Base-by-base conservation (phyloP, 2,329 filamentous ascomycete genomes). In the Fusarium avenaceum region DNA sequence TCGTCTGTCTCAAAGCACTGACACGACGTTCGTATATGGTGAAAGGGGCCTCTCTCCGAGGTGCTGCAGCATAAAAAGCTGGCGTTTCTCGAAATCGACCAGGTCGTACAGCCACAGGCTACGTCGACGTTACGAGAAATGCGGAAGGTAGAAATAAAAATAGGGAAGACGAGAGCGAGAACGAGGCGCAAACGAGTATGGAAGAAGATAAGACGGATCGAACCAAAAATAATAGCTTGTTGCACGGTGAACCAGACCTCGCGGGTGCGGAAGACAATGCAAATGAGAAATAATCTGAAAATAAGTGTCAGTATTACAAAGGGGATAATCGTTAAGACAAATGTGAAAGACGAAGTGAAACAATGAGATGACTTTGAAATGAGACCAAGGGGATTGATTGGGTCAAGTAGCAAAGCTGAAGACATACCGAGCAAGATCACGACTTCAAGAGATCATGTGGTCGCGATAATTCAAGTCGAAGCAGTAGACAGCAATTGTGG, bases 181-280 rank as follows among this genome's bases (percentile, higher is more conserved):
- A 70, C 38, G 49, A 58, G 54, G 51, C 40, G 52, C 28, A 69
- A 72, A 68, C 39, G 70, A 73, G 47, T 50, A 63, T 63, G 44
- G 50, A 58, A 58, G 42, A 70, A 64, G 53, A 69, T 55, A 63
- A 66, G 33, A 62, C 63, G 64, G 57, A 67, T 47, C 50, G 45
- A 61, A 61, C 51, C 64, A 65, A 70, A 57, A 66, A 59, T 54
- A 57, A 68, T 55, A 54, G 26, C 55, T 57, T 67, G 59, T 64
- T 71, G 56, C 65, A 73, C 70, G 62, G 62, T 73, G 52, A 69
- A 64, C 72, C 70, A 70, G 68, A 67, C 72, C 65, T 71, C 59
- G 70, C 65, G 59, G 49, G 49, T 51, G 58, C 56, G 65, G 50
- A 52, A 67, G 52, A 51, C 63, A 56, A 57, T 50, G 65, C 58